Evolutionary conservation across 352 stramenopile genomes (phyloP), one percentile per base, ranked within the genome.

Genomic region (Phytopythium aichiense): DNA sequence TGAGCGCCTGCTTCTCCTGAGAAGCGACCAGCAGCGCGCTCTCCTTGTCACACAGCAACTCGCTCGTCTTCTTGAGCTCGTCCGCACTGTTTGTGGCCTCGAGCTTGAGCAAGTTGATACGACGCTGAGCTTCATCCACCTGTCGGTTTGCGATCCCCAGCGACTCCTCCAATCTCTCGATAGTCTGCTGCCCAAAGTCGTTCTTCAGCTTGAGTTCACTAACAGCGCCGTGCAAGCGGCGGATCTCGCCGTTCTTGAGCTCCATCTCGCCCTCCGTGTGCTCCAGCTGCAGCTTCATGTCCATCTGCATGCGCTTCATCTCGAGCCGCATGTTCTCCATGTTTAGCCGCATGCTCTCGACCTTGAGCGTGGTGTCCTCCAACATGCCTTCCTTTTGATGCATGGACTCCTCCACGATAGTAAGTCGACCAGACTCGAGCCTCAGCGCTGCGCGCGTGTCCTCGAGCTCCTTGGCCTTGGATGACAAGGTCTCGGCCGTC

Each of bases 291-390:
- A 91, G 66, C 54, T 83, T 84, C 73, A 88, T 85, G 30, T 89
- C 82, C 76, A 89, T 86, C 45, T 87, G 79, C 60, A 89, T 73
- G 16, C 79, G 76, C 68, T 88, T 87, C 63, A 88, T 79, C 62
- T 91, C 82, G 20, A 87, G 61, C 1, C 78, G 66, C 56, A 88
- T 56, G 23, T 64, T 84, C 45, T 91, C 77, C 58, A 81, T 71
- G 35, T 83, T 77, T 20, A 88, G 61, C 0, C 72, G 67, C 72
- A 88, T 73, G 43, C 66, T 85, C 60, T 91, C 82, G 49, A 89
- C 69, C 58, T 91, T 88, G 22, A 88, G 58, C 50, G 77, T 77
- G 0, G 76, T 78, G 60, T 88, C 80, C 46, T 89, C 82, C 7
- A 91, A 68, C 55, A 89, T 71, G 0, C 65, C 75, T 15, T 75